A percentile compares a stretch with the other conserved stretches of the same genome.
These are phyloP conservation scores for Saccharomycopsis oosterbeekiorum DNA, from an alignment of 805 yeast genomes.

Conservation along the genomic window DNA sequence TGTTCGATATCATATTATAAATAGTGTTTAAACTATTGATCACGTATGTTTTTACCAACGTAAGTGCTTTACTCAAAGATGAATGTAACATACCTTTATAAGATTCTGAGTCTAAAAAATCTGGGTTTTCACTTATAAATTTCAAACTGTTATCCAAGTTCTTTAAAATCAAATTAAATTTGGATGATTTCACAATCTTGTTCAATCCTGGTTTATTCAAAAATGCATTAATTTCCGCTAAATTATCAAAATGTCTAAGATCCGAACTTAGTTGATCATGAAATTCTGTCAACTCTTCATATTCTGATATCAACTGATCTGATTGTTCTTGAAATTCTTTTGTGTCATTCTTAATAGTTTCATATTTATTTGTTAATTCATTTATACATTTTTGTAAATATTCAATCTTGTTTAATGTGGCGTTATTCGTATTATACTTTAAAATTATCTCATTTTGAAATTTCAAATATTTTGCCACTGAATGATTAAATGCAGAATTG, in stretches of 20 bases:
- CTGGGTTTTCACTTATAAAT: conserved; percentile 45
- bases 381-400: conserved; percentile 36
- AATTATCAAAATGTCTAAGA: conserved; percentile 53
- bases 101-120: conserved; percentile 59
- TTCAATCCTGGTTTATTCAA: conserved; percentile 65
- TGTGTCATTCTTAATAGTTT: conserved; percentile 53
- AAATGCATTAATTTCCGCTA: conserved; percentile 59
- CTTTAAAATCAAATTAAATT: conserved; percentile 42
- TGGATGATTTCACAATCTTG: conserved; percentile 44
- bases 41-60: conserved; percentile 62
- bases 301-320: conserved; percentile 37
- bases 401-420: conserved; percentile 38
- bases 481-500: conserved; percentile 29
- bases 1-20: conserved; percentile 25
- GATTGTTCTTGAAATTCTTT: conserved; percentile 52
- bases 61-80: conserved; percentile 71
- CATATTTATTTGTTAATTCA: conserved; percentile 41
- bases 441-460: conserved; percentile 27
- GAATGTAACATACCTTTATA: conserved; percentile 70
- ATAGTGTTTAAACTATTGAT: conserved; percentile 30
- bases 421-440: conserved; percentile 25
- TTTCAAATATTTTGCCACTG: conserved; percentile 24
- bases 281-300: conserved; percentile 33
- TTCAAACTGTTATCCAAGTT: conserved; percentile 58
- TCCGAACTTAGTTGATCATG: conserved; percentile 37